Percentiles rank a stretch among this genome's conserved stretches.
These are phyloP conservation scores for Scenedesmus sp. DNA, from an alignment of 163 green algal species.

Conservation along the genomic window DNA sequence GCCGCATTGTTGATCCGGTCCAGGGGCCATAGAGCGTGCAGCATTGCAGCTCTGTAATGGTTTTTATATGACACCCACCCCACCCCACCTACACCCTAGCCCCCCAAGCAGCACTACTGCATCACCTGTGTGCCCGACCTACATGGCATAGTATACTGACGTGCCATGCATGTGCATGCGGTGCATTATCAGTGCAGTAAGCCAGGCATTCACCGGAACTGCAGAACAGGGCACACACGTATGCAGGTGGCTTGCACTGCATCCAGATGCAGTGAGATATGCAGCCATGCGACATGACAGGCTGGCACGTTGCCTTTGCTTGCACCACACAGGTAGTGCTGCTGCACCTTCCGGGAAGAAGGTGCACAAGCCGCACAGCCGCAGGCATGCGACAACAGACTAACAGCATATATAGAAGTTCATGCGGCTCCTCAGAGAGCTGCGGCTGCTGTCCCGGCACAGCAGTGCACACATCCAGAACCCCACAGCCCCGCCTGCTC, in stretches of 20 bases:
- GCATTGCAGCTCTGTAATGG: constrained; percentile 9
- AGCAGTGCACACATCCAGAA: not conserved
- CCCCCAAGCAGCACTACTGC: not conserved
- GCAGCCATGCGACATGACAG: not conserved
- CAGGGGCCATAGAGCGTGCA: not conserved
- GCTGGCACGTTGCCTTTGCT: not conserved
- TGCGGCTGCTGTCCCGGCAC: not conserved
- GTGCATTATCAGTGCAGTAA: not conserved
- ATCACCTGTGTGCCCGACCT: not conserved
- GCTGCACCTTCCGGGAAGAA: not conserved
- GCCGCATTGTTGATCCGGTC: not conserved
- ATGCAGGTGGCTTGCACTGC: not conserved
- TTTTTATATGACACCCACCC: not conserved
- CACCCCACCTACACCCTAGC: not conserved
- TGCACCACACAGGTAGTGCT: not conserved
- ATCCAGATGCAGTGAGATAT: not conserved
- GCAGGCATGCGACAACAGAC: not conserved
- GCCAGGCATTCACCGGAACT: not conserved
- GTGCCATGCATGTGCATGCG: not conserved
- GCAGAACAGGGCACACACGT: not conserved
- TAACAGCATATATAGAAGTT: not conserved
- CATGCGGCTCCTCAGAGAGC: not conserved
- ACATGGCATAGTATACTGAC: not conserved
- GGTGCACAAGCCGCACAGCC: not conserved
- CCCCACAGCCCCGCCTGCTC: not conserved